Percentiles rank a stretch among this genome's conserved stretches.
phyloP scores from a whole-genome alignment of 2,329 filamentous ascomycete species.

The Microascus cirrosus region DNA sequence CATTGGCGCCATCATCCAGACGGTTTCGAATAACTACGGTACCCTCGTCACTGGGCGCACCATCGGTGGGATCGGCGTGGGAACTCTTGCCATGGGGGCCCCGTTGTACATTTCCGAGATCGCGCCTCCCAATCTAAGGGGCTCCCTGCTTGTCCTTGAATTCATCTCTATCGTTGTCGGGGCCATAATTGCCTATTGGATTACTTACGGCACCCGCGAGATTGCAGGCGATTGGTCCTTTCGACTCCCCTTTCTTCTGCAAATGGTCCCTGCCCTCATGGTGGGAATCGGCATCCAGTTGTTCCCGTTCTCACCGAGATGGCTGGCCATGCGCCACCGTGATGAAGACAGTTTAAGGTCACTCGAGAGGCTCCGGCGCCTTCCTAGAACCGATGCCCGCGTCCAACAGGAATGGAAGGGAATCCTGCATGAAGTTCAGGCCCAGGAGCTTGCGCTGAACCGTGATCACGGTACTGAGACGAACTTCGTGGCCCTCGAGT shows the following conservation, averaged over 20 bases:
- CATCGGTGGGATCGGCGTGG: constrained; percentile 18
- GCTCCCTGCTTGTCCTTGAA: constrained; percentile 34
- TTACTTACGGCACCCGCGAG: constrained; percentile 36
- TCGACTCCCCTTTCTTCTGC: constrained; percentile 33
- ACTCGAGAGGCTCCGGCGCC: constrained; percentile 24
- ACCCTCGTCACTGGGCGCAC: constrained; percentile 15
- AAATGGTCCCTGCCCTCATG: constrained; percentile 27
- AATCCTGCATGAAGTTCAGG: constrained; percentile 34
- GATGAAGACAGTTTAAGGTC: constrained; percentile 24
- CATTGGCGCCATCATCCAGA: constrained; percentile 29
- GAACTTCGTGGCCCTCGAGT: constrained; percentile 19
- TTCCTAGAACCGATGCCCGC: constrained; percentile 27
- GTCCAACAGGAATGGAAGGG: constrained; percentile 35
- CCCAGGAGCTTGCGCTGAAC: constrained; percentile 28
- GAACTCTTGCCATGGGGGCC: constrained; percentile 16
- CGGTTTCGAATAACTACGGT: constrained; percentile 14
- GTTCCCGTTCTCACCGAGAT: constrained; percentile 32
- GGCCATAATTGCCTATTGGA: constrained; percentile 40
- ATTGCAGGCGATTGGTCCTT: constrained; percentile 29
- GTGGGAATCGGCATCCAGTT: constrained; percentile 28
- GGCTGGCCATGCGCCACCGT: constrained; percentile 26
- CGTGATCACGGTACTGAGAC: not conserved
- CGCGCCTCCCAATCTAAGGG: constrained; percentile 23
- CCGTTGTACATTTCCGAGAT: constrained; percentile 21
- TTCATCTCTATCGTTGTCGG: constrained; percentile 39